A percentile compares a stretch with the other conserved stretches of the same genome.
Conservation (phyloP, 805 yeast genomes). For the Lipomyces yamanashiensis region DNA sequence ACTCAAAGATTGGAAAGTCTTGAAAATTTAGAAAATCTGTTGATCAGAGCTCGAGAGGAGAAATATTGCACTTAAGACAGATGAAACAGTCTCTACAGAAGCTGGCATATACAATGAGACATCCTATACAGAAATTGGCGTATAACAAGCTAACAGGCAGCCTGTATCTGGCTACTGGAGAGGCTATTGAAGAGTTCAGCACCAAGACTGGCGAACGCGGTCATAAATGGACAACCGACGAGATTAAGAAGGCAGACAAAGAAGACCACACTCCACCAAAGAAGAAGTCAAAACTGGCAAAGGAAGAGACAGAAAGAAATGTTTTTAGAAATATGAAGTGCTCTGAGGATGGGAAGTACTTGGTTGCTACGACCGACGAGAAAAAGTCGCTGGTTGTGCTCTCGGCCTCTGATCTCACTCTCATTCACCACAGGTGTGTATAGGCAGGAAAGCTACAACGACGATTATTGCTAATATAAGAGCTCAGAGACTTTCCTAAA, state of each 20-base stretch:
- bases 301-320: slow-evolving; percentile 51
- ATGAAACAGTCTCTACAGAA: not conserved
- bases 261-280: not conserved
- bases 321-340: slow-evolving; percentile 68
- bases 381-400: slow-evolving; percentile 80
- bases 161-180: slow-evolving; percentile 19
- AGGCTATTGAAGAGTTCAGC: slow-evolving; percentile 24
- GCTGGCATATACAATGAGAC: slow-evolving; percentile 24
- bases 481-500: slow-evolving; percentile 69
- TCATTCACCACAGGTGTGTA: slow-evolving; percentile 8
- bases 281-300: slow-evolving; percentile 29
- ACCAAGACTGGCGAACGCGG: slow-evolving; percentile 18
- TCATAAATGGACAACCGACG: slow-evolving; percentile 10
- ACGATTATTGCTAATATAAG: not conserved
- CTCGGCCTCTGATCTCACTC: slow-evolving; percentile 32
- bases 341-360: slow-evolving; percentile 56
- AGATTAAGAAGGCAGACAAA: not conserved
- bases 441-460: too few species aligned
- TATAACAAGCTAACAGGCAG: slow-evolving; percentile 7
- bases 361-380: slow-evolving; percentile 77
- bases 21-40: too few species aligned
- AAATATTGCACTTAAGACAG: too few species aligned
- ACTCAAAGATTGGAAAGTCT: not conserved
- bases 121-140: slow-evolving; percentile 34
- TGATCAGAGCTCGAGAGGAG: too few species aligned